phyloP scores from a whole-genome alignment of 2,329 filamentous ascomycete species.

The Aspergillus awamori region DNA sequence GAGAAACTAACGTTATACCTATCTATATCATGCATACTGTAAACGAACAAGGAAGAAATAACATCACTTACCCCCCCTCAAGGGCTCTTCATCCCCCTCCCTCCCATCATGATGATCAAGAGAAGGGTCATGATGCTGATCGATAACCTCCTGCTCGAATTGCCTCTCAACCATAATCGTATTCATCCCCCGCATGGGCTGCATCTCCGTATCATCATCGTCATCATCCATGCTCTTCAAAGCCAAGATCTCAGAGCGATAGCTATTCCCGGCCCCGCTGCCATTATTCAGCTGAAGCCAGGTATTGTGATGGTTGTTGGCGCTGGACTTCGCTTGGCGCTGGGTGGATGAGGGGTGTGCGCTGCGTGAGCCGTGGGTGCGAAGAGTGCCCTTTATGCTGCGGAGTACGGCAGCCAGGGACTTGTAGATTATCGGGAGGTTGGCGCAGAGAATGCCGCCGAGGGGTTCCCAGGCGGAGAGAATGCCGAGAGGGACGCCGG shows the following conservation, averaged over 20 bases:
- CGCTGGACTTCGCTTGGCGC: background rate
- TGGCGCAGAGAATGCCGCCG: slow-evolving; percentile 15
- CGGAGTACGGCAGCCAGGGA: background rate
- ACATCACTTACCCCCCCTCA: background rate
- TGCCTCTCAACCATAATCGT: slow-evolving; percentile 2
- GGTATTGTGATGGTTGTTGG: background rate
- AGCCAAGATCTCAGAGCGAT: background rate
- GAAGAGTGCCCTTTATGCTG: background rate
- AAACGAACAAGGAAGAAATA: too few relatives aligned
- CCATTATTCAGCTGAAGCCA: background rate
- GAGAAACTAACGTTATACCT: too few relatives aligned
- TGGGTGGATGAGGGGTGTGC: background rate
- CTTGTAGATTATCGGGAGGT: slow-evolving; percentile 13
- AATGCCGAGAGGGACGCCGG: slow-evolving; percentile 9
- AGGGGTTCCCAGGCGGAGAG: slow-evolving; percentile 17
- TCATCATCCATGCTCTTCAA: background rate
- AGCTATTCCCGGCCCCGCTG: background rate
- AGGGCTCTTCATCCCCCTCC: background rate
- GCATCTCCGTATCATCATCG: background rate
- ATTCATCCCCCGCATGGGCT: background rate
- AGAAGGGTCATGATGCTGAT: too few relatives aligned
- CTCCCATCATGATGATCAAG: background rate
- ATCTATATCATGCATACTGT: too few relatives aligned
- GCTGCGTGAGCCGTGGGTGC: background rate
- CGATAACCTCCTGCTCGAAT: slow-evolving; percentile 4